phyloP scores from a whole-genome alignment of 148 eudicot species.

The Rhododendron williamsianum region DNA sequence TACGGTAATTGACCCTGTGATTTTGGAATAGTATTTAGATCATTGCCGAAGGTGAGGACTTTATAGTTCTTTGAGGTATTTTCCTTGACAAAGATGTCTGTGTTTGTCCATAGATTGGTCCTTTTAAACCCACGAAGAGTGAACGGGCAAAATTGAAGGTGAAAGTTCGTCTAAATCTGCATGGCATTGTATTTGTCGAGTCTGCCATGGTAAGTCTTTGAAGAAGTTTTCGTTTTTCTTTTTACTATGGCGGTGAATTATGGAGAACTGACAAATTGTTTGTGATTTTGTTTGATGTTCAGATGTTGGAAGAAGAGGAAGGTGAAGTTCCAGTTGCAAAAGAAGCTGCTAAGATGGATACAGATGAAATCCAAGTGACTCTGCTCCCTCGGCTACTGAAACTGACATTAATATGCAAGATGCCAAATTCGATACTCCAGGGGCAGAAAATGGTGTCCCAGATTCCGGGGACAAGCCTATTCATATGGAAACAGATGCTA shows the following conservation, averaged over 20 bases:
- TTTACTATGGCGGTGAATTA: neutral
- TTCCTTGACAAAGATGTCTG: neutral
- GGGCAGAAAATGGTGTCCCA: constrained; percentile 68
- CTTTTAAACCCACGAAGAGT: constrained; percentile 62
- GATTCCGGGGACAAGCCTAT: constrained; percentile 62
- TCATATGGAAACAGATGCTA: constrained; percentile 82
- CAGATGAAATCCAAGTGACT: constrained; percentile 48
- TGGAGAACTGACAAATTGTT: neutral
- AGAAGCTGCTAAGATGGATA: constrained; percentile 62
- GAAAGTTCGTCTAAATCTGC: constrained; percentile 67
- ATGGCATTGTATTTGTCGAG: constrained; percentile 77
- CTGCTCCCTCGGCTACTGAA: constrained; percentile 33
- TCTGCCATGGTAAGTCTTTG: constrained; percentile 71
- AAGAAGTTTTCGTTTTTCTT: neutral
- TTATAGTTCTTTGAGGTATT: neutral
- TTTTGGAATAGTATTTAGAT: neutral
- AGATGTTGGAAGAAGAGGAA: constrained; percentile 93
- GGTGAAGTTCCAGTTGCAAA: constrained; percentile 65
- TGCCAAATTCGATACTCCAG: constrained; percentile 47
- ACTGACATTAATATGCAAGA: constrained; percentile 81
- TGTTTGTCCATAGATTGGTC: constrained; percentile 66
- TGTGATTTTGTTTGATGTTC: constrained; percentile 3
- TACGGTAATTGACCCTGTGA: constrained; percentile 43
- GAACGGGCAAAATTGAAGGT: constrained; percentile 74
- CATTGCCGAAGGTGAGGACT: neutral